Conservation (phyloP, 1,284 basidiomycete species). For the Macrocybe sp. region DNA sequence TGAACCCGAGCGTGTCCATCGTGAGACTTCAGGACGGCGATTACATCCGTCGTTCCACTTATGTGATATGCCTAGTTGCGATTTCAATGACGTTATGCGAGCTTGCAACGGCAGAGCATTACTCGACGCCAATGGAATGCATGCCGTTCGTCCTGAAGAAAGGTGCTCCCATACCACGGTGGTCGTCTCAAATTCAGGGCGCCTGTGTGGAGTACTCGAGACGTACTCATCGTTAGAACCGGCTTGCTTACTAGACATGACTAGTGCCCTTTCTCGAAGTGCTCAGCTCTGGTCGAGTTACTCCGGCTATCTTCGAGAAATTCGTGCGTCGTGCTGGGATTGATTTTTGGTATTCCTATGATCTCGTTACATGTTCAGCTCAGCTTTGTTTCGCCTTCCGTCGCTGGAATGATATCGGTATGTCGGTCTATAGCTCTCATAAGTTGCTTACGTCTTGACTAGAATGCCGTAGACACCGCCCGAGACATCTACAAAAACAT, state of each 20-base stretch:
- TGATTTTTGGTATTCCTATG: constrained; percentile 1
- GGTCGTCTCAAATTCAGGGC: constrained; percentile 25
- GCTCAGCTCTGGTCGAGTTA: constrained; percentile 81
- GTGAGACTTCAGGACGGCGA: constrained; percentile 20
- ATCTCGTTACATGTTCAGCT: constrained; percentile 33
- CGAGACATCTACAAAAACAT: constrained; percentile 63
- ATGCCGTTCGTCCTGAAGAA: constrained; percentile 30
- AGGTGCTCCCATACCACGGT: constrained; percentile 6
- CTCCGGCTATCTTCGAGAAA: constrained; percentile 74
- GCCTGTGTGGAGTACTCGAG: constrained; percentile 54
- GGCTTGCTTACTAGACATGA: background rate
- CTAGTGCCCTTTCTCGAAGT: constrained; percentile 67
- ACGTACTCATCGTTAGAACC: constrained; percentile 1
- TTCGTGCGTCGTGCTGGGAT: constrained; percentile 41
- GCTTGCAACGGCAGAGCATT: constrained; percentile 60
- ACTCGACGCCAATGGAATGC: constrained; percentile 66
- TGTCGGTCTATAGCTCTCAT: constrained; percentile 8
- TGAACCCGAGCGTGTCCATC: constrained; percentile 55
- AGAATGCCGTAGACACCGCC: constrained; percentile 46
- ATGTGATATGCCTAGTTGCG: constrained; percentile 43
- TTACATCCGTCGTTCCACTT: constrained; percentile 2
- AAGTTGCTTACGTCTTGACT: constrained; percentile 1
- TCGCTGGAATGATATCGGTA: constrained; percentile 69
- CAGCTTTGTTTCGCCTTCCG: constrained; percentile 72
- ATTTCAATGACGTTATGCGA: constrained; percentile 76